Conservation (phyloP, 2,329 filamentous ascomycete genomes). For the Curvularia verruculosa region DNA sequence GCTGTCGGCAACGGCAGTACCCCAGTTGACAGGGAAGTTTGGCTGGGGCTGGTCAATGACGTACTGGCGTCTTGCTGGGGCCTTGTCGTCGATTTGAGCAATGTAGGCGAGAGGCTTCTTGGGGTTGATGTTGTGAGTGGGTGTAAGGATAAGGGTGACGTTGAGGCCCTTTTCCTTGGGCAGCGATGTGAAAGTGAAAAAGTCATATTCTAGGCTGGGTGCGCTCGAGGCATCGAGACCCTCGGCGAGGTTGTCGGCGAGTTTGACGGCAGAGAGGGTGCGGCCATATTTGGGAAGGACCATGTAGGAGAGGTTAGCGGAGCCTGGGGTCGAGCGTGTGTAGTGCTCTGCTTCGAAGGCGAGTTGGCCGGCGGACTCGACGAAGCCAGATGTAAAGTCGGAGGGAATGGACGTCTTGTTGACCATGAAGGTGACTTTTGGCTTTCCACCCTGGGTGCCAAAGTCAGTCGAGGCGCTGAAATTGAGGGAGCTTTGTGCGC, state of each 20-base stretch:
- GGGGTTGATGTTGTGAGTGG: conserved; percentile 59
- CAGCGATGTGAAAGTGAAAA: conserved; percentile 45
- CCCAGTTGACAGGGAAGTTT: conserved; percentile 57
- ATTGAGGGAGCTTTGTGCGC: conserved; percentile 42
- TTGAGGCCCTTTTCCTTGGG: conserved; percentile 42
- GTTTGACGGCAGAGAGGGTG: conserved; percentile 45
- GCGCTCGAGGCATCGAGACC: conserved; percentile 36
- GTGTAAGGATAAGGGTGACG: conserved; percentile 51
- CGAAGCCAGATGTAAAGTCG: conserved; percentile 42
- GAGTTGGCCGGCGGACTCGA: conserved; percentile 44
- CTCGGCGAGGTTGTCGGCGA: conserved; percentile 36
- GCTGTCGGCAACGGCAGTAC: conserved; percentile 56
- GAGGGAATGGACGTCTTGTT: conserved; percentile 45
- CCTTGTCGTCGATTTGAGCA: conserved; percentile 54
- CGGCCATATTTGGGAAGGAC: conserved; percentile 46
- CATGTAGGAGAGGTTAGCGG: conserved; percentile 36
- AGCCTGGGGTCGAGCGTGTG: conserved; percentile 35
- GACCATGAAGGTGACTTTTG: conserved; percentile 40
- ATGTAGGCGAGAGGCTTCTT: conserved; percentile 58
- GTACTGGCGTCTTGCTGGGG: conserved; percentile 50
- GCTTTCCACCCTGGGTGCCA: conserved; percentile 45
- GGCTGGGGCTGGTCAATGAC: conserved; percentile 52
- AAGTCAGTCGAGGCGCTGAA: conserved; percentile 45
- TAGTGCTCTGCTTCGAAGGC: conserved; percentile 50
- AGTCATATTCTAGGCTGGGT: conserved; percentile 46